Percentiles rank a stretch among this genome's conserved stretches.
Evolutionary conservation across 2,329 filamentous ascomycete genomes (phyloP).

Genomic region (Alternaria incomplexa): DNA sequence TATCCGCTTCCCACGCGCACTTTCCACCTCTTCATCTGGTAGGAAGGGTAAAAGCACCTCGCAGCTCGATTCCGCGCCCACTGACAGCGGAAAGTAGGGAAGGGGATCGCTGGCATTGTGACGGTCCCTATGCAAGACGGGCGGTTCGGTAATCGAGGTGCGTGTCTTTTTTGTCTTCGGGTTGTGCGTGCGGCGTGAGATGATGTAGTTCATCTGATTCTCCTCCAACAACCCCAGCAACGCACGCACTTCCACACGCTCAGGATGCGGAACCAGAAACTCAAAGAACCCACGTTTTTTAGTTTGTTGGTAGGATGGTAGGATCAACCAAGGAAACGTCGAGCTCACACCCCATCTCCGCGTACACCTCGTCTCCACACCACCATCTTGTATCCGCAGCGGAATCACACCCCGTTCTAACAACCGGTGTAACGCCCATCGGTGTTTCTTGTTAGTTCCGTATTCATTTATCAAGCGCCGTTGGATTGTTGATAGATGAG

Average conservation of each 20-base stretch:
- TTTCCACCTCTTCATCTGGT: constrained; percentile 10
- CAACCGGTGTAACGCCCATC: not conserved
- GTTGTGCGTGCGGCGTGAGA: not conserved
- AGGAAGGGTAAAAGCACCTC: constrained; percentile 11
- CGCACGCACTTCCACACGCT: not conserved
- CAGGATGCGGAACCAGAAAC: constrained; percentile 19
- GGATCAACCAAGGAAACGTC: not conserved
- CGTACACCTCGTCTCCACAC: not conserved
- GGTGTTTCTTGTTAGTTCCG: not conserved
- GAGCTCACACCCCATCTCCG: not conserved
- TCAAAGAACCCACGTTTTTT: constrained; percentile 23
- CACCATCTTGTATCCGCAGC: not conserved
- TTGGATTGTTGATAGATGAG: not conserved
- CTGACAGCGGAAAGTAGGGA: constrained; percentile 3
- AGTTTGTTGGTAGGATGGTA: not conserved
- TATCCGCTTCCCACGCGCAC: not conserved
- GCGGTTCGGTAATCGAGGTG: too few relatives aligned
- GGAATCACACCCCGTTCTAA: not conserved
- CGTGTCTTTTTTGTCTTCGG: not conserved
- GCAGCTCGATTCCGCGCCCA: constrained; percentile 13
- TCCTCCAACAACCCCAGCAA: not conserved
- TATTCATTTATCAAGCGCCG: not conserved
- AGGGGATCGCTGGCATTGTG: too few relatives aligned
- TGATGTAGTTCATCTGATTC: not conserved
- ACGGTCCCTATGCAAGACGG: too few relatives aligned